Conservation (phyloP, 305 asterid species). For the Lippia alba region DNA sequence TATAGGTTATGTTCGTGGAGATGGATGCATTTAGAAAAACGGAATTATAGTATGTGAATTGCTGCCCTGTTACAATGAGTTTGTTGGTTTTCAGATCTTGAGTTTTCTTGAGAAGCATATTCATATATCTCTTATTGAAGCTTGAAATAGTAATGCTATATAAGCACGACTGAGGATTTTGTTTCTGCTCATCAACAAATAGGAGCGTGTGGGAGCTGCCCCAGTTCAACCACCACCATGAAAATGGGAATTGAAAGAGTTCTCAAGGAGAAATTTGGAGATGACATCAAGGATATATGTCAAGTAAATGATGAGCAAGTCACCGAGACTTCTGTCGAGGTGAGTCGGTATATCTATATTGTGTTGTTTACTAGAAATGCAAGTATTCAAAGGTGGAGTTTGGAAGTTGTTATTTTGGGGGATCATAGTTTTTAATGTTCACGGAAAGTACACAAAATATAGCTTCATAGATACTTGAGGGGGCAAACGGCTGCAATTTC, state of each 20-base stretch:
- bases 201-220: constrained; percentile 94
- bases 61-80: constrained; percentile 1
- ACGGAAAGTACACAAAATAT: too few species aligned
- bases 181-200: constrained; percentile 16
- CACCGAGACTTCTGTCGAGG: constrained; percentile 71
- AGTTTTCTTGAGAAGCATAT: constrained; percentile 14
- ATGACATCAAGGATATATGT: constrained; percentile 70
- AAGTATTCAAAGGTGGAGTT: too few species aligned
- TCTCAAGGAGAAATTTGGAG: constrained; percentile 90
- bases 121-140: constrained; percentile 17
- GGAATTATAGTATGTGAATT: neutral
- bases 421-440: too few species aligned
- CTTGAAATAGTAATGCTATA: neutral
- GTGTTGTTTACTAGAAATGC: neutral
- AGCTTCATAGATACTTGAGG: too few species aligned
- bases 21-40: neutral
- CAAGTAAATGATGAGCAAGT: constrained; percentile 65
- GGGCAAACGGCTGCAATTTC: too few species aligned
- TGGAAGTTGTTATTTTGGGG: too few species aligned
- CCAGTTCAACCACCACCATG: constrained; percentile 96
- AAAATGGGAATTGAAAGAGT: constrained; percentile 87
- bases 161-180: constrained; percentile 28
- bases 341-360: constrained; percentile 28
- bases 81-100: neutral
- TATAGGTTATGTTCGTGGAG: neutral